Conservation (phyloP, 495 filamentous ascomycete genomes). For the Hypoxylon subgilvum region DNA sequence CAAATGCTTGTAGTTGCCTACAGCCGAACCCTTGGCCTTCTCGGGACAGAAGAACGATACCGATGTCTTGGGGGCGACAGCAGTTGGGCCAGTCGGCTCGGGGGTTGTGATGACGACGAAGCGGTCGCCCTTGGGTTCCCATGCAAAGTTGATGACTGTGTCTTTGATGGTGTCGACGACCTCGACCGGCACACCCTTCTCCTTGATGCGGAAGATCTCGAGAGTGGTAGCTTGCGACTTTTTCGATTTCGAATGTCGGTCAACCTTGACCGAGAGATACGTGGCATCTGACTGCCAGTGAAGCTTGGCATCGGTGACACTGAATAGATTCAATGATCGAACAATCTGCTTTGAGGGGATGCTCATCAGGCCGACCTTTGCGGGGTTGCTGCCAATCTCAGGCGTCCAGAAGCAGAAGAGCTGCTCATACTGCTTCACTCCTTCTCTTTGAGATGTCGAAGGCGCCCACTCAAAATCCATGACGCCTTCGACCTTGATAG, state of each 20-base stretch:
- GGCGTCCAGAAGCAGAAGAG: constrained; percentile 98
- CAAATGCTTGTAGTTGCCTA: constrained; percentile 94
- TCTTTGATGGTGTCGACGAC: constrained; percentile 97
- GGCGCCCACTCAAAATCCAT: constrained; percentile 99
- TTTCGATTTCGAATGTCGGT: constrained; percentile 98
- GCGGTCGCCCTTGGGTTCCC: constrained; percentile 95
- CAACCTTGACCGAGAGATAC: constrained; percentile 97
- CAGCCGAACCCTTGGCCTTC: constrained; percentile 75
- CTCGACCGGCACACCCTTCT: constrained; percentile 97
- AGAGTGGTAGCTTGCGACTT: constrained; percentile 95
- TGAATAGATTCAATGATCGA: constrained; percentile 94
- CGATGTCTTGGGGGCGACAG: constrained; percentile 88
- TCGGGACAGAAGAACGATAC: constrained; percentile 97
- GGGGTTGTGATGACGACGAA: constrained; percentile 97
- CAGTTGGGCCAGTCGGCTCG: constrained; percentile 76
- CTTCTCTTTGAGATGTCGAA: constrained; percentile 74
- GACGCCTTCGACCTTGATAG: constrained; percentile 93
- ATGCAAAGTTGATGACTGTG: constrained; percentile 97
- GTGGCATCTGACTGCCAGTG: constrained; percentile 94
- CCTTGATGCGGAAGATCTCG: constrained; percentile 94
- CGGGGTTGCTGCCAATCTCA: constrained; percentile 97
- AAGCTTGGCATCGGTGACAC: constrained; percentile 93
- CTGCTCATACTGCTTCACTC: constrained; percentile 89
- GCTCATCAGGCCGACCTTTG: constrained; percentile 93
- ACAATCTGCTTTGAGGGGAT: constrained; percentile 93